Evolutionary conservation across 371 early-diverging fungal species (phyloP).

Genomic region (Mucor circinelloides): DNA sequence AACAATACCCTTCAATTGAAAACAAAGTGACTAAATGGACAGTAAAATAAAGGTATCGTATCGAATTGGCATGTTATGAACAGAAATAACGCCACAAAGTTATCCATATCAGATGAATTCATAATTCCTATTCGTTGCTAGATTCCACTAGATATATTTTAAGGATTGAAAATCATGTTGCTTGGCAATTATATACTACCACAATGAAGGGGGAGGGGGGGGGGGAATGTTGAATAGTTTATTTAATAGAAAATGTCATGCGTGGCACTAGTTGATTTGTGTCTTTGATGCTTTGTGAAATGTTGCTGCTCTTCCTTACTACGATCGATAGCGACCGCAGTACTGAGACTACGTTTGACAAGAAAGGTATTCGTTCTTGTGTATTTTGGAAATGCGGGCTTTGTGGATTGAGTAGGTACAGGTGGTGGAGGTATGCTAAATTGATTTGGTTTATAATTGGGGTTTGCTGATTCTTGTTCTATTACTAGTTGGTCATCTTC

Average conservation of each 20-base stretch:
- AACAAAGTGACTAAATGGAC: too few relatives aligned
- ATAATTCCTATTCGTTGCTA: too few relatives aligned
- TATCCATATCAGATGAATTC: too few relatives aligned
- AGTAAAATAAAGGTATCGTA: too few relatives aligned
- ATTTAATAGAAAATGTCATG: constrained; percentile 12
- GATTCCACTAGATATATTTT: too few relatives aligned
- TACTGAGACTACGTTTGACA: constrained; percentile 34
- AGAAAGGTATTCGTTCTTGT: constrained; percentile 25
- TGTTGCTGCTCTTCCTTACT: not conserved
- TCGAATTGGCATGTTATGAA: too few relatives aligned
- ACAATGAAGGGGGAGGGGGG: too few relatives aligned
- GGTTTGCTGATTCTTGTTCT: not conserved
- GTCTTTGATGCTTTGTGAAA: constrained; percentile 15
- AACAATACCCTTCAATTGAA: too few relatives aligned
- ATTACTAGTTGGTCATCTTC: not conserved
- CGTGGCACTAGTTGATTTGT: constrained; percentile 12
- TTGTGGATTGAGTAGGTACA: constrained; percentile 46
- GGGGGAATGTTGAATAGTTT: not conserved
- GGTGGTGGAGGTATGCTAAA: constrained; percentile 39
- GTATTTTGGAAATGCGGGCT: constrained; percentile 45
- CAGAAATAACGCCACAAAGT: too few relatives aligned
- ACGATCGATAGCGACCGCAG: constrained; percentile 6
- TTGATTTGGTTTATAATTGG: constrained; percentile 35
- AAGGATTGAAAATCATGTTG: too few relatives aligned
- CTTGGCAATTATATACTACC: too few relatives aligned